Evolutionary conservation across 306 rosid species (phyloP), one percentile per base, ranked within the genome.

Genomic region (Gastrolobium villosum): DNA sequence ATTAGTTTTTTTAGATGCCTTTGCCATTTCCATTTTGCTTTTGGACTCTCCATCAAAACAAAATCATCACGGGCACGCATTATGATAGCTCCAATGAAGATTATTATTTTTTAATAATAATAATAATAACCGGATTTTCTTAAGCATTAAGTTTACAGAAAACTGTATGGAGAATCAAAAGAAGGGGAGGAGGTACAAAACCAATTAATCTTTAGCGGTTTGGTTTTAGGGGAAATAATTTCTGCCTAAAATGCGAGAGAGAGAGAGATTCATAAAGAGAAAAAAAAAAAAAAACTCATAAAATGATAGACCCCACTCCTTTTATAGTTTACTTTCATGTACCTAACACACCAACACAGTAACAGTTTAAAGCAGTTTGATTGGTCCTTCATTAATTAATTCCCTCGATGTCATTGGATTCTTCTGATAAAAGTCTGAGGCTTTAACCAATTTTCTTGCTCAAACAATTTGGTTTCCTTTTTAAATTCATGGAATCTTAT

Each of bases 31-130:
- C 70, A 52, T 60, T 86, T 75, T 59, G 72, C 70, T 56, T 83
- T 86, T 83, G 83, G 84, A 77, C 78, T 79, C 56, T 10, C 56
- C 5, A 54, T 52, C 65, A 82, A 73, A 83, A 76, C 32, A 49
- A 46, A 84, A 50, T 13, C 66, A 56, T 66, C 36, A 53, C 48
- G 55, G 73, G 66, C 57, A 41, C 50, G 43, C 36, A 56, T 14
- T 71, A 50, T 41, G 57, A 35, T 35, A 70, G 45, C n/a, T 59
- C 52, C 65, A 28, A 5, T 5, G 15, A 46, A 13, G 56, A 45
- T 31, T 81, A 45, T 34, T 36, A 1, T 10, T 3, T 65, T 41
- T 28, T 15, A 40, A 8, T 0, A 11, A 11, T 11, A 11, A 53
- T 53, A 48, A n/a, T 32, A 7, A 41, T 44, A 71, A 6, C 28